Percentiles rank a stretch among this genome's conserved stretches.
phyloP scores from a whole-genome alignment of 768 basidiomycete genomes.

The Boletus sp. region DNA sequence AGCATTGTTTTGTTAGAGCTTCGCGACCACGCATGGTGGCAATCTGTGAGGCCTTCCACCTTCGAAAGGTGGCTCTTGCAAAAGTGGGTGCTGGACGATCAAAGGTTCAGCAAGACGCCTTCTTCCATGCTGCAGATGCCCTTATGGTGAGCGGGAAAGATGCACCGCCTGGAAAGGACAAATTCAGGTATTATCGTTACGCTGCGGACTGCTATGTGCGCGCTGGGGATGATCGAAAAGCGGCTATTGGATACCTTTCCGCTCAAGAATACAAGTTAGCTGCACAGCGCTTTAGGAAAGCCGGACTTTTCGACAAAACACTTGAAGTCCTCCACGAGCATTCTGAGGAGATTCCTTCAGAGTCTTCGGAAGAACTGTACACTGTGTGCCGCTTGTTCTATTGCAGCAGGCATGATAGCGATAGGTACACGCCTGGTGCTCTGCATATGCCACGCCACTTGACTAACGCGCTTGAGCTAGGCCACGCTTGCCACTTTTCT shows the following conservation, averaged over 20 bases:
- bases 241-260: slow-evolving; percentile 43
- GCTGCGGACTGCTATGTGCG: slow-evolving; percentile 49
- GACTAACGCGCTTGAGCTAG: slow-evolving; percentile 32
- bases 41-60: slow-evolving; percentile 51
- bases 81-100: slow-evolving; percentile 23
- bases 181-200: slow-evolving; percentile 38
- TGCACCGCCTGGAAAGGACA: slow-evolving; percentile 27
- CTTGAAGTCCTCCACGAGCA: slow-evolving; percentile 43
- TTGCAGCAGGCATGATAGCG: slow-evolving; percentile 29
- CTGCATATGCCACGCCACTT: background rate
- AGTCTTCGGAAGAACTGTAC: slow-evolving; percentile 36
- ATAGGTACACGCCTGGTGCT: slow-evolving; percentile 13
- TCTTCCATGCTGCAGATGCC: slow-evolving; percentile 45
- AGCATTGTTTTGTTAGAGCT: slow-evolving; percentile 53
- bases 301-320: slow-evolving; percentile 53
- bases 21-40: slow-evolving; percentile 39
- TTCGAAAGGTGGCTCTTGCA: slow-evolving; percentile 49
- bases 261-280: slow-evolving; percentile 45
- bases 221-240: slow-evolving; percentile 39
- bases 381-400: slow-evolving; percentile 48
- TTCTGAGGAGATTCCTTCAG: slow-evolving; percentile 28
- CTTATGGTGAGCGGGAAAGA: slow-evolving; percentile 44
- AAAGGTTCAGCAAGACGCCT: slow-evolving; percentile 30
- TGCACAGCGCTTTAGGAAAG: slow-evolving; percentile 47
- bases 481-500: slow-evolving; percentile 49